Evolutionary conservation across 1,284 basidiomycete genomes (phyloP), one percentile per base, ranked within the genome.

Genomic region (Moniliella sp.): DNA sequence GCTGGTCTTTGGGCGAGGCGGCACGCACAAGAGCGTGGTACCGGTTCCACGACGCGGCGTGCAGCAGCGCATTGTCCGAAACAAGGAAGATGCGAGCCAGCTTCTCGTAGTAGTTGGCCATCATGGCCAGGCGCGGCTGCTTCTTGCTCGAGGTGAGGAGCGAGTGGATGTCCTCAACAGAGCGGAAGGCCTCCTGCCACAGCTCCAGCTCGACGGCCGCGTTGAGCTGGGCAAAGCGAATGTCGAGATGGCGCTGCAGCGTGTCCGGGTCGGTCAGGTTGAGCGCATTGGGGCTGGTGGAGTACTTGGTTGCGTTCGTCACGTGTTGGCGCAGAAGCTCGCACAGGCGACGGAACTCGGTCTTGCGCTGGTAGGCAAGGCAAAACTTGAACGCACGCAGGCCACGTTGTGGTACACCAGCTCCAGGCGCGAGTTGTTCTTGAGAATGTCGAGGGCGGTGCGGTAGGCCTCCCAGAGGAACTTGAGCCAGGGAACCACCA

Each of bases 31-130:
- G 44, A 18, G 51, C 48, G 46, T 63, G 63, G 63, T 86, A 93
- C 36, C 78, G 70, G 36, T 78, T 75, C 82, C 84, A 94, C 0
- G 91, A 83, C 13, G 88, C 84, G 35, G 91, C 88, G 61, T 97
- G 88, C 66, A 88, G 97, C 25, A 99, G 69, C 10, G 80, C 75
- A 60, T 86, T 88, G 39, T 65, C 57, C 3, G 79, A 80, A 45
- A 81, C 86, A 42, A 65, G 66, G 59, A 97, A 97, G 53, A 97
- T 93, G 52, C 78, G 77, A 28, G 84, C 82, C 42, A 94, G 74
- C 66, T 94, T 94, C 63, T 94, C 86, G 65, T 94, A 97, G 66
- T 94, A 97, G 62, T 83, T 84, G 40, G 84, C 84, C 88, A 97
- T 94, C 82, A 94, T 93, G 4, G 76, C 70, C 0, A 83, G 81